Evolutionary conservation across 2,329 filamentous ascomycete genomes (phyloP).

Genomic region (Nemania abortiva): DNA sequence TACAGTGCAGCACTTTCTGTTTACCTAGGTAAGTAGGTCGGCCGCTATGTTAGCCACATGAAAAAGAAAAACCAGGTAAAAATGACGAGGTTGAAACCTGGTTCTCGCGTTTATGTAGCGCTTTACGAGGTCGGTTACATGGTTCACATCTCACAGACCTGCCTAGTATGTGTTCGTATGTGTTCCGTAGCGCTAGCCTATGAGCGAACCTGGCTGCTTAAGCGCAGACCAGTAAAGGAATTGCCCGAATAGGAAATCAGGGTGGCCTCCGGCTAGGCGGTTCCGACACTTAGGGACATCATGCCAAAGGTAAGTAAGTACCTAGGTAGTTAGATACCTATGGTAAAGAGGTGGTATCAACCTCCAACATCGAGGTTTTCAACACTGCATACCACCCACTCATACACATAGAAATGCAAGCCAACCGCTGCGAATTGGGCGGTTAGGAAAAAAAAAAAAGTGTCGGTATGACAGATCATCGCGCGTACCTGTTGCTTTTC

Average conservation of each 20-base stretch:
- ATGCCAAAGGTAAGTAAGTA: not conserved
- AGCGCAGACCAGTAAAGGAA: not conserved
- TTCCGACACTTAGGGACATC: slow-evolving; percentile 4
- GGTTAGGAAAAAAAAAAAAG: slow-evolving; percentile 11
- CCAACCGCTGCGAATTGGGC: not conserved
- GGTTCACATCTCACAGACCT: not conserved
- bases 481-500: not conserved
- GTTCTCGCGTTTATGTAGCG: not conserved
- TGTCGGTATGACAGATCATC: slow-evolving; percentile 18
- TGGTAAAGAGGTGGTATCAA: not conserved
- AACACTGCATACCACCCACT: not conserved
- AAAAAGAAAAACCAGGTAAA: not conserved
- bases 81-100: not conserved
- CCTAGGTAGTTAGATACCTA: not conserved
- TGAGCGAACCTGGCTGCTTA: slow-evolving; percentile 2
- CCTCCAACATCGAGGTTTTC: slow-evolving; percentile 6
- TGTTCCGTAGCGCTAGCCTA: slow-evolving; percentile 14
- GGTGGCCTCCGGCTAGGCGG: slow-evolving; percentile 20
- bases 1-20: not conserved
- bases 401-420: not conserved
- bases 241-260: slow-evolving; percentile 25
- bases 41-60: not conserved
- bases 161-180: not conserved
- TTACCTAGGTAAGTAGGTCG: not conserved
- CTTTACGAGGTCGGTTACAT: slow-evolving; percentile 2